Percentiles rank a stretch among this genome's conserved stretches.
Conservation (phyloP, 176 grass and related monocot genomes). For the Microstegium vimineum region DNA sequence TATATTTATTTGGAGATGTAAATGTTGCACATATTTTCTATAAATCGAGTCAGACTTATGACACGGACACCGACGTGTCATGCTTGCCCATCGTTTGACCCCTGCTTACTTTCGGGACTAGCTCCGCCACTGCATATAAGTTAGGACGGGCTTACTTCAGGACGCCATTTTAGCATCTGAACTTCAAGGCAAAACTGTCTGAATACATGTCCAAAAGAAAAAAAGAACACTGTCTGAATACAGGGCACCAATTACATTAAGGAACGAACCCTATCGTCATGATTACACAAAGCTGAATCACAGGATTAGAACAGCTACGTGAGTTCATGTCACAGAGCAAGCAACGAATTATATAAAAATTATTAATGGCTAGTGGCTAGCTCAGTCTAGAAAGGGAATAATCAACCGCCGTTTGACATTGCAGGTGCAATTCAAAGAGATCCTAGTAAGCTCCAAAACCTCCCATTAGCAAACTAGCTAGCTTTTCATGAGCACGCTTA, state of each 20-base stretch:
- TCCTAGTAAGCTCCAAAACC: background rate
- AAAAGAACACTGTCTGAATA: background rate
- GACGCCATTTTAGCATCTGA: background rate
- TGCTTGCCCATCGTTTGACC: too few species aligned
- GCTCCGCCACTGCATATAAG: too few species aligned
- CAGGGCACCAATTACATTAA: background rate
- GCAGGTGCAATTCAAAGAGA: background rate
- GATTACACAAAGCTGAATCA: background rate
- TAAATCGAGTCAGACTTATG: too few species aligned
- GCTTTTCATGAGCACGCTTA: slow-evolving; percentile 15
- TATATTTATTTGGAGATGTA: too few species aligned
- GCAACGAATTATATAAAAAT: slow-evolving; percentile 12
- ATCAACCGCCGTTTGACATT: slow-evolving; percentile 7
- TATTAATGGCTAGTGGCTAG: background rate
- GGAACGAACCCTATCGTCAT: background rate
- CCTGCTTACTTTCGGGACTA: too few species aligned
- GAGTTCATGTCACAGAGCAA: background rate
- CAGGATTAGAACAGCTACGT: background rate
- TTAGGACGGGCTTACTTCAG: background rate
- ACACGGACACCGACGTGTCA: too few species aligned
- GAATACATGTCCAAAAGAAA: background rate
- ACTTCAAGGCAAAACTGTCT: background rate
- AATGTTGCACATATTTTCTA: too few species aligned
- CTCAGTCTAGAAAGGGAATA: slow-evolving; percentile 29
- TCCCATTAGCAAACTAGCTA: background rate